Evolutionary conservation across 495 filamentous ascomycete genomes (phyloP).

Genomic region (Sabuloglossum arenarium): DNA sequence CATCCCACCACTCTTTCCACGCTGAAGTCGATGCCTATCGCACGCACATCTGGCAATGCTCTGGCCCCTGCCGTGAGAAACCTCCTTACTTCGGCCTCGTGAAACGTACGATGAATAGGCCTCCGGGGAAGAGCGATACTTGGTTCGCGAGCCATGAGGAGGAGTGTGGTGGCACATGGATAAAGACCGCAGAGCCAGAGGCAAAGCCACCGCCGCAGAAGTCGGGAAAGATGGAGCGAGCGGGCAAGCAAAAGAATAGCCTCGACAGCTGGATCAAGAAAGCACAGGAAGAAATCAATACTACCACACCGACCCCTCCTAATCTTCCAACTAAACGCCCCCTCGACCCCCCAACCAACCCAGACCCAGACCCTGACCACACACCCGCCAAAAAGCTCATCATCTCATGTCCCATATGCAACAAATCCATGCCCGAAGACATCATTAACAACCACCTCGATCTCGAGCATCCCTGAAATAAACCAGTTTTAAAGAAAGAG

Average conservation of each 20-base stretch:
- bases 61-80: slow-evolving; percentile 12
- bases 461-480: background rate
- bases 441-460: background rate
- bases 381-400: background rate
- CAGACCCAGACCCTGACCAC: background rate
- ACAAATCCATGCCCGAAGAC: background rate
- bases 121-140: slow-evolving; percentile 15
- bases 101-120: slow-evolving; percentile 18
- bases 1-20: slow-evolving; percentile 17
- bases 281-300: background rate
- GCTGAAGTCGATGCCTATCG: slow-evolving; percentile 18
- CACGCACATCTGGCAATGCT: slow-evolving; percentile 18
- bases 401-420: background rate
- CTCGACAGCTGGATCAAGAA: slow-evolving; percentile 13
- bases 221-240: slow-evolving; percentile 13
- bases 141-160: slow-evolving; percentile 16
- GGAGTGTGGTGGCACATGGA: slow-evolving; percentile 17
- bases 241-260: slow-evolving; percentile 19
- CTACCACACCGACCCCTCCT: background rate
- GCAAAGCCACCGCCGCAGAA: slow-evolving; percentile 12
- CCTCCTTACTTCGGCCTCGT: slow-evolving; percentile 17
- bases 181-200: slow-evolving; percentile 15
- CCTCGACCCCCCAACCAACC: background rate
- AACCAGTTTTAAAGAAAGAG: no score
- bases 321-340: background rate